A percentile compares a stretch with the other conserved stretches of the same genome.
phyloP scores from a whole-genome alignment of 257 asterid species.

The Haberlea rhodopensis region DNA sequence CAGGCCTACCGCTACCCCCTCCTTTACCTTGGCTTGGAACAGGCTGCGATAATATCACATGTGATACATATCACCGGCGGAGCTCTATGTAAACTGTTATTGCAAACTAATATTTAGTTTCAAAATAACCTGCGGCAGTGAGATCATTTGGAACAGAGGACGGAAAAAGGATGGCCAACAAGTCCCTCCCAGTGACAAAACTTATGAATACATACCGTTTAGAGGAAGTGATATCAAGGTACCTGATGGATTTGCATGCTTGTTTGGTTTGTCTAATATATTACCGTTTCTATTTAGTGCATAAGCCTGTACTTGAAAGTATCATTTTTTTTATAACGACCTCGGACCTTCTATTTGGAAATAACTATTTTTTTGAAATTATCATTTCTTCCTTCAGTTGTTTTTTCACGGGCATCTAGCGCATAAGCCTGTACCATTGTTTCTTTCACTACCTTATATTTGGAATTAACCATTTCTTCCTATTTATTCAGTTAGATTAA shows the following conservation, averaged over 20 bases:
- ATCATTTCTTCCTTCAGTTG: no score
- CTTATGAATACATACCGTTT: constrained; percentile 85
- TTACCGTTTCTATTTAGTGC: no score
- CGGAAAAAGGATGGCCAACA: constrained; percentile 94
- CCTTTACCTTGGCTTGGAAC: no score
- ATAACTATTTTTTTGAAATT: no score
- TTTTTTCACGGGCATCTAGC: no score
- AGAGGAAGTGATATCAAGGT: constrained; percentile 98
- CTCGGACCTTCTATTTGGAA: no score
- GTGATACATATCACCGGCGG: no score
- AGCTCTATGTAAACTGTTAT: no score
- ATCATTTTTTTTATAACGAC: no score
- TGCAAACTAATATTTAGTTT: constrained; percentile 10
- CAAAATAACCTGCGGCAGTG: constrained; percentile 42
- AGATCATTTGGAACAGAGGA: constrained; percentile 97
- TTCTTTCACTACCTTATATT: neutral
- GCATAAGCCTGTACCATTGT: no score
- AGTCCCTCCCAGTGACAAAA: constrained; percentile 82
- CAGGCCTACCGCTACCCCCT: no score
- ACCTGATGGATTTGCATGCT: constrained; percentile 12
- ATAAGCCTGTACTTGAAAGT: neutral
- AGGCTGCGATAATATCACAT: no score
- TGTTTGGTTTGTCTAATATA: neutral
- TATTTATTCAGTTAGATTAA: constrained; percentile 18
- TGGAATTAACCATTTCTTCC: constrained; percentile 5